Evolutionary conservation across 129 eudicot species (phyloP), one percentile per base, ranked within the genome.

Genomic region (Silybum marianum): DNA sequence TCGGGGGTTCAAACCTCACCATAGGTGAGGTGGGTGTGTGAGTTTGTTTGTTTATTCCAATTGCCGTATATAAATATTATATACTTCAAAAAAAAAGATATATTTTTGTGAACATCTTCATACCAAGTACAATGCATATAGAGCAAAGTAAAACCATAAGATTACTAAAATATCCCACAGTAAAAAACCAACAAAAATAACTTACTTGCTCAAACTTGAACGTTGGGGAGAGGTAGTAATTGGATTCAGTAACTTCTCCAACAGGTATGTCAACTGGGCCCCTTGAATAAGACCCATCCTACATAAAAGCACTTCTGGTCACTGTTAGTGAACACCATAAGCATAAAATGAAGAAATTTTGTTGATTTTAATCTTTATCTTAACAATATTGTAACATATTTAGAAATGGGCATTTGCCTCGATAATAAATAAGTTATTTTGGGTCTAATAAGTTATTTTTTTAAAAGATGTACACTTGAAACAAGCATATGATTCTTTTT

Each of bases 221-320:
- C 16, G 93, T 96, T 65, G 99, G 99, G 36, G 96, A 85, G 65
- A 87, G 87, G 70, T 80, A 96, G 83, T 96, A 96, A 9, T 87
- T 78, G 34, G 97, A 83, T 28, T 89, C 97, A 72, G 85, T 82
- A 42, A 72, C 86, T 84, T 88, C 97, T 78, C 90, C 93, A 73
- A 96, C 90, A 26, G 97, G 99, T 89, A 96, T 87, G 75, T 91
- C 93, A 84, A 96, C 92, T 25, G 98, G 98, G 58, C 99, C 99
- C 83, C 98, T 86, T 71, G 99, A 96, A 85, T 96, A 96, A 75
- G 99, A 96, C 36, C 99, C 99, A 86, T 96, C 99, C 99, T 95
- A 83, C 72, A 88, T 78, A 85, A 74, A 62, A 78, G 68, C 26
- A 24, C 13, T 38, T 62, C 12, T 80, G 30, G 73, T 80, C 28